Evolutionary conservation across 2,329 filamentous ascomycete species (phyloP).

Genomic region (Pestalotiopsis sp.): DNA sequence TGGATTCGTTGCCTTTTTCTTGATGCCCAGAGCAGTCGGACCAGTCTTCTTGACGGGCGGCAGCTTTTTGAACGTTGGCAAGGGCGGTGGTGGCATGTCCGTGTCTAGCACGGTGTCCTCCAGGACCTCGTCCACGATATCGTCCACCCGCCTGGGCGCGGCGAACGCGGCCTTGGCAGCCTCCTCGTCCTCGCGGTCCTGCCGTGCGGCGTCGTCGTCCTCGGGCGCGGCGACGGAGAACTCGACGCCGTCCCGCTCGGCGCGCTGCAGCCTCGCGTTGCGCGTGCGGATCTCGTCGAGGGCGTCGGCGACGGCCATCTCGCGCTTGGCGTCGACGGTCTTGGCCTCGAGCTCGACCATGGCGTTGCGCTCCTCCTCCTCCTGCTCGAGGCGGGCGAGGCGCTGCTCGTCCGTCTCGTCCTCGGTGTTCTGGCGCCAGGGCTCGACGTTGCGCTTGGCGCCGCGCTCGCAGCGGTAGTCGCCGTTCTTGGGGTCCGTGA

Average conservation of each 20-base stretch:
- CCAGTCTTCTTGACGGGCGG: constrained; percentile 77
- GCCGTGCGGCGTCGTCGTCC: constrained; percentile 63
- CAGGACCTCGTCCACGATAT: constrained; percentile 53
- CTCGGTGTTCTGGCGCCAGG: constrained; percentile 68
- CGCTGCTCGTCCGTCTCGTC: constrained; percentile 86
- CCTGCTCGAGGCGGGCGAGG: constrained; percentile 82
- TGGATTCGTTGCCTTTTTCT: constrained; percentile 64
- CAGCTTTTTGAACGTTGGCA: constrained; percentile 73
- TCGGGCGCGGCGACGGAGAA: constrained; percentile 53
- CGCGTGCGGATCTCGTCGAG: constrained; percentile 91
- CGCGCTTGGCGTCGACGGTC: constrained; percentile 86
- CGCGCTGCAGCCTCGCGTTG: constrained; percentile 85
- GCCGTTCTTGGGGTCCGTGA: constrained; percentile 92
- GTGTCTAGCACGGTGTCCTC: constrained; percentile 31
- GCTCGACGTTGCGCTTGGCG: constrained; percentile 91
- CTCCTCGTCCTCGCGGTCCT: constrained; percentile 84
- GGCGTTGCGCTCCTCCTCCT: constrained; percentile 77
- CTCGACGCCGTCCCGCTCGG: constrained; percentile 68
- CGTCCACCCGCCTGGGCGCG: constrained; percentile 55
- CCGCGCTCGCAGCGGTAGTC: constrained; percentile 77
- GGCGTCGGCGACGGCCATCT: constrained; percentile 96
- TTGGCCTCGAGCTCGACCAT: constrained; percentile 97
- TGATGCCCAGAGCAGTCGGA: constrained; percentile 77
- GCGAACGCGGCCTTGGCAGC: constrained; percentile 79
- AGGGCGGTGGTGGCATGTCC: constrained; percentile 59